Conservation (phyloP, 805 yeast genomes). For the Yarrowia phangngaensis region DNA sequence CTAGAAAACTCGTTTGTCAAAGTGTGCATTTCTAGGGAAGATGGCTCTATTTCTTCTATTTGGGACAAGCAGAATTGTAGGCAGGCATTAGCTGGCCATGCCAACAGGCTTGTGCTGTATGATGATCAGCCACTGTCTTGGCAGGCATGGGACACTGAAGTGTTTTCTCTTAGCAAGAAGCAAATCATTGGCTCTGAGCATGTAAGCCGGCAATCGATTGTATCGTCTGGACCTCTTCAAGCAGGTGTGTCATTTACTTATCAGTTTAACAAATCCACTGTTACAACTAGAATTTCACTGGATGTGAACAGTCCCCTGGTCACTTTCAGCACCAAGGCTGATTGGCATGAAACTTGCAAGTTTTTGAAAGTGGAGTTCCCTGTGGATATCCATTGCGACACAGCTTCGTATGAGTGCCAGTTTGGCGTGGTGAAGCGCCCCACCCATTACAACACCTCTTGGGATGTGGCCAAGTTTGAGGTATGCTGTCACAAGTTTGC, state of each 20-base stretch:
- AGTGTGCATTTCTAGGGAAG: constrained; percentile 33
- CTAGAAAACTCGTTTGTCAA: constrained; percentile 50
- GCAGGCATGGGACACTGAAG: constrained; percentile 98
- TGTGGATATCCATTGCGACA: constrained; percentile 69
- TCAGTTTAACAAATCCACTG: constrained; percentile 55
- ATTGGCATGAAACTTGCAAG: constrained; percentile 84
- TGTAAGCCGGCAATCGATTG: constrained; percentile 38
- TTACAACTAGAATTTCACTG: constrained; percentile 66
- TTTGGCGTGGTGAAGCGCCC: constrained; percentile 90
- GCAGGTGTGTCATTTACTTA: constrained; percentile 62
- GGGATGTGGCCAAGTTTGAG: constrained; percentile 97
- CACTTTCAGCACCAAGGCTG: constrained; percentile 54
- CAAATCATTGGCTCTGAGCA: constrained; percentile 46
- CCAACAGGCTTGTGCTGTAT: constrained; percentile 75
- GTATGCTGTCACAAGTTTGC: constrained; percentile 93
- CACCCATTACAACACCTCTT: constrained; percentile 88
- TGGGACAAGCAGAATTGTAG: constrained; percentile 55
- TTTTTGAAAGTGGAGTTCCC: constrained; percentile 95
- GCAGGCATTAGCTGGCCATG: constrained; percentile 67
- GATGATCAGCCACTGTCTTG: constrained; percentile 87
- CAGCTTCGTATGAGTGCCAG: constrained; percentile 87
- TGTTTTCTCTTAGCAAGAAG: constrained; percentile 74
- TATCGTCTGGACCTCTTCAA: constrained; percentile 53
- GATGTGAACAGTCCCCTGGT: constrained; percentile 47
- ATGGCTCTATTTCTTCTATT: constrained; percentile 61